Base-by-base conservation (phyloP, 306 rosid species). In the Quercus cerris region DNA sequence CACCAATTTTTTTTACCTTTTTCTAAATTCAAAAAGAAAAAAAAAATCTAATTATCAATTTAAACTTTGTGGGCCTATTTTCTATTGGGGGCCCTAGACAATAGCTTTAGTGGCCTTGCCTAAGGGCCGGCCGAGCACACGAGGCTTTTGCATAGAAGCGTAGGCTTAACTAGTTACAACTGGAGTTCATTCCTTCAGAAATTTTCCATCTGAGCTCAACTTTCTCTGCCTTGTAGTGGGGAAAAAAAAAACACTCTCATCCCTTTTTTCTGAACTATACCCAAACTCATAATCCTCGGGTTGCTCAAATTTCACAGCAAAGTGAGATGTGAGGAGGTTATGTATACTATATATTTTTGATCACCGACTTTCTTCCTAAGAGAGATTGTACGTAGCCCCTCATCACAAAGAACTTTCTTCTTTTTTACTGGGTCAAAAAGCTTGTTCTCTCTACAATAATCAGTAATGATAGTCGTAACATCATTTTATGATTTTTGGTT, bases 361-460 rank as follows among this genome's bases (percentile, higher is more conserved):
- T 77, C 71, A 90, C 78, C 6, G 87, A 67, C 80, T 90, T 91
- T 83, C 93, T 86, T 56, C 93, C 61, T 0, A 93, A 80, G 75
- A 79, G 77, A 59, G 85, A 75, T 18, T 54, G 8, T 35, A 35
- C 41, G 77, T 25, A 93, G 87, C 74, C 56, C 74, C 28, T 69
- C 84, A 88, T 93, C 93, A 73, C 93, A 91, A 52, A 80, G 44
- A 74, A 93, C 64, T 78, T 70, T 89, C 84, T 74, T 90, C 88
- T 81, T 93, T 77, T 85, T 91, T 80, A 35, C 44, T 54, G 88
- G 85, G 77, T 90, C 81, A 84, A 89, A 91, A 57, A 91, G 94
- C 14, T 75, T 84, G 66, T 93, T 83, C 75, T 87, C 87, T 54
- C 68, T 77, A 82, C 93, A 89, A 78, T 93, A 91, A 15, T 86